Evolutionary conservation across 352 stramenopile genomes (phyloP), one percentile per base, ranked within the genome.

Genomic region (Nothophytophthora sp.): DNA sequence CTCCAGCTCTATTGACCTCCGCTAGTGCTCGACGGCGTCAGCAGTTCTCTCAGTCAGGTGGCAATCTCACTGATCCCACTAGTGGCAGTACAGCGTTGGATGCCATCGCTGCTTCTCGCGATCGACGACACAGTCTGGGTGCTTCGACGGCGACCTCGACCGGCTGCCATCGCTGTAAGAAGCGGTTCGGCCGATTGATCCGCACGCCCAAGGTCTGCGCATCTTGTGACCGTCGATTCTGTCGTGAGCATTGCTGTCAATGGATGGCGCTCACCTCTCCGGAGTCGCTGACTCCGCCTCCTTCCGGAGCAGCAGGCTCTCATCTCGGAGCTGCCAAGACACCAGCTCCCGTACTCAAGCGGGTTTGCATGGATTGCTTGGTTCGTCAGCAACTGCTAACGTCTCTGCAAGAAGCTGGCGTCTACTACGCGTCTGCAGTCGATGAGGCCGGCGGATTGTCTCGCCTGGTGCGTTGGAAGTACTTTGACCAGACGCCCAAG

Each of bases 401-500:
- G 10, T 76, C 52, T 5, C 27, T 86, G 22, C 63, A 73, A 49
- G 63, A 69, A 54, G 43, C 48, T 24, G 53, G 58, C 2, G 58
- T 69, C 5, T 73, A 69, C 47, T 73, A 73, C 33, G 58, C 63
- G 16, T 73, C 63, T 30, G 48, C 55, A 18, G 50, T 83, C 19
- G 70, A 77, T n/a, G 60, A 81, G 23, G 72, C 63, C 19, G 75
- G 75, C 9, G 75, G 75, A 15, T 34, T 86, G 22, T 73, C 72
- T 37, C 66, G 70, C 16, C 67, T 86, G 7, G 67, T 82, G 11
- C 67, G 73, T 7, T 83, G 70, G 72, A 62, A 69, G 41, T 82
- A 67, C 62, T 86, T 86, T 49, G 54, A 73, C 49, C 72, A 83
- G 23, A 25, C 67, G 10, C 68, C 75, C 0, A 83, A 84, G 40